Conservation (phyloP, 1,139 yeast species). For the Wickerhamomyces sp. region DNA sequence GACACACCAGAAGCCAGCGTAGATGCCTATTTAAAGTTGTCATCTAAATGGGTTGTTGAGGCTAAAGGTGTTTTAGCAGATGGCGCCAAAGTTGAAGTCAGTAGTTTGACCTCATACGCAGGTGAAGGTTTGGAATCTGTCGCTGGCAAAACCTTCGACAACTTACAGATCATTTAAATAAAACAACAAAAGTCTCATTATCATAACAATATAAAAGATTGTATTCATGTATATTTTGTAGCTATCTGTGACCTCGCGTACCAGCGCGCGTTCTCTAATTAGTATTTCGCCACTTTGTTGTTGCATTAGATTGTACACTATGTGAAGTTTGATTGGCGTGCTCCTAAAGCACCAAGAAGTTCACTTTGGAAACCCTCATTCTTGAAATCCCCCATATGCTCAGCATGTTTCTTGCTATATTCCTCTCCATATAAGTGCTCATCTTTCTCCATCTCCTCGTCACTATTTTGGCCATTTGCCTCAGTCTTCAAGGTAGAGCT, state of each 20-base stretch:
- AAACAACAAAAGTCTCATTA: not conserved
- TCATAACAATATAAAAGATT: no score
- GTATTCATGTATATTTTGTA: no score
- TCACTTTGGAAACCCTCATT: not conserved
- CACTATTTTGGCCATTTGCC: no score
- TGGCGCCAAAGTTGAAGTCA: conserved; percentile 66
- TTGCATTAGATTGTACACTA: no score
- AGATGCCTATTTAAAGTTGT: conserved; percentile 57
- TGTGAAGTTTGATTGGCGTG: no score
- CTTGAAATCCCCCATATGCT: no score
- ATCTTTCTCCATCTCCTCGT: not conserved
- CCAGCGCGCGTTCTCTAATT: no score
- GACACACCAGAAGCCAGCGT: conserved; percentile 88
- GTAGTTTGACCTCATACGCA: conserved; percentile 66
- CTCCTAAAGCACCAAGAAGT: not conserved
- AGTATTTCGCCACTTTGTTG: no score
- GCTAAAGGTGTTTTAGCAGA: conserved; percentile 60
- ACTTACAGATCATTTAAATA: conserved; percentile 23
- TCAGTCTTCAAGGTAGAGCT: not conserved
- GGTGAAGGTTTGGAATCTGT: conserved; percentile 79
- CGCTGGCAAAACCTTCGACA: conserved; percentile 44
- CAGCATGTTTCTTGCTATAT: no score
- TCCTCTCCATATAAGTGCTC: not conserved
- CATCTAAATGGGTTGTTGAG: conserved; percentile 69
- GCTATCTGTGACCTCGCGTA: no score